Evolutionary conservation across 2,329 filamentous ascomycete species (phyloP).

Genomic region (Pseudogymnoascus sp.): DNA sequence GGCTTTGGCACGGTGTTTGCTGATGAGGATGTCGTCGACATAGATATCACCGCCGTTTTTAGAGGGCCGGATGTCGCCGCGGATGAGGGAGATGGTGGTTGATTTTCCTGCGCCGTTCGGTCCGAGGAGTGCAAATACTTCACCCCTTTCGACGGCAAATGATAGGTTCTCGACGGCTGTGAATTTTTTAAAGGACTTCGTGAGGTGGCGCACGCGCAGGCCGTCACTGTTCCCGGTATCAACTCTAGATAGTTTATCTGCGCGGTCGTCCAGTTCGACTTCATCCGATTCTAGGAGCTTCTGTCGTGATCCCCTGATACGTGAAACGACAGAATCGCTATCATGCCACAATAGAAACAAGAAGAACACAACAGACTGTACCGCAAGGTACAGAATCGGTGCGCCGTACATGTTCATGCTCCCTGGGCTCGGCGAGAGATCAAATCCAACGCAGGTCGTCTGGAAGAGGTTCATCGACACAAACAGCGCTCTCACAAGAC

Average conservation of each 20-base stretch:
- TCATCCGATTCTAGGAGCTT: slow-evolving; percentile 9
- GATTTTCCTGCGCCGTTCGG: slow-evolving; percentile 90
- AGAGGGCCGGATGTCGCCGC: slow-evolving; percentile 73
- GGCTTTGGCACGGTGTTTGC: slow-evolving; percentile 63
- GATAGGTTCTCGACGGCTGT: slow-evolving; percentile 83
- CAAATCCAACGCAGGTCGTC: slow-evolving; percentile 59
- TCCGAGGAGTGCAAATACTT: slow-evolving; percentile 83
- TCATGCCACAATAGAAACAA: slow-evolving; percentile 72
- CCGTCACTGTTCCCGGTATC: slow-evolving; percentile 39
- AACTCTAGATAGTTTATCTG: slow-evolving; percentile 57
- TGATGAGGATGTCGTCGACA: slow-evolving; percentile 71
- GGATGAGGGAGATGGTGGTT: slow-evolving; percentile 80
- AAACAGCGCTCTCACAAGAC: slow-evolving; percentile 66
- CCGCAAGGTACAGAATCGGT: slow-evolving; percentile 72
- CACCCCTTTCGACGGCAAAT: slow-evolving; percentile 70
- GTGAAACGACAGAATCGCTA: slow-evolving; percentile 59
- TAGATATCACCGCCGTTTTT: slow-evolving; percentile 68
- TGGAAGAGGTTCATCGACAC: slow-evolving; percentile 78
- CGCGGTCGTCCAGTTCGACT: slow-evolving; percentile 44
- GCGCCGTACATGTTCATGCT: slow-evolving; percentile 71
- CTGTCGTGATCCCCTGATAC: slow-evolving; percentile 31
- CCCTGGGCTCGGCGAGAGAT: slow-evolving; percentile 61
- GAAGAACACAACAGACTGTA: slow-evolving; percentile 68
- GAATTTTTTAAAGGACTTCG: slow-evolving; percentile 69
- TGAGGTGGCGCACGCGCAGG: slow-evolving; percentile 71